Percentiles rank a stretch among this genome's conserved stretches.
Evolutionary conservation across 1,284 basidiomycete species (phyloP).

Genomic region (Trametes sp.): DNA sequence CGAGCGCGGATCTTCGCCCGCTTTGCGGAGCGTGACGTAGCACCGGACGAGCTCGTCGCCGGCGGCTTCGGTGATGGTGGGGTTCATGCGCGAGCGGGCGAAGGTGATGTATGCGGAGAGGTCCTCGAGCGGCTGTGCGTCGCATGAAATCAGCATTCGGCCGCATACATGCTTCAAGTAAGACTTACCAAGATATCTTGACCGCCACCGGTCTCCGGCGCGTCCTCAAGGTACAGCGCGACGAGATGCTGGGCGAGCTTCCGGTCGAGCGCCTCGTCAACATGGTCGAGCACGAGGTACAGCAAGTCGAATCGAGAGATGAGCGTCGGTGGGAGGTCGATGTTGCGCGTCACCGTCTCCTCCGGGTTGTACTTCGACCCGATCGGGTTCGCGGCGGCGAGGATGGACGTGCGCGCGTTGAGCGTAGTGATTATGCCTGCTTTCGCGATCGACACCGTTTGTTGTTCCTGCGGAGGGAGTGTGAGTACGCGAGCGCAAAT

Average conservation of each 20-base stretch:
- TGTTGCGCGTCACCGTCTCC: slow-evolving; percentile 86
- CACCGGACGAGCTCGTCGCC: slow-evolving; percentile 85
- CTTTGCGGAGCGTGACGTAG: slow-evolving; percentile 95
- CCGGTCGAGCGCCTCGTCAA: slow-evolving; percentile 92
- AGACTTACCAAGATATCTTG: slow-evolving; percentile 83
- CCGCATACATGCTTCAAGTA: too few species aligned
- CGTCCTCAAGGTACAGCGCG: slow-evolving; percentile 92
- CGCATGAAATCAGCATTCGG: too few species aligned
- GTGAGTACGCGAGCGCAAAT: background rate
- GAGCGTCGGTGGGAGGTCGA: slow-evolving; percentile 95
- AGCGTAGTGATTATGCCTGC: slow-evolving; percentile 99
- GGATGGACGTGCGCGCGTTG: slow-evolving; percentile 96
- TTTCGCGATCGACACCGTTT: slow-evolving; percentile 99
- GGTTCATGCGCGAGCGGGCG: slow-evolving; percentile 88
- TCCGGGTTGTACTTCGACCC: slow-evolving; percentile 95
- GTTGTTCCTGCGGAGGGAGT: slow-evolving; percentile 81
- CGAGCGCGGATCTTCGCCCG: slow-evolving; percentile 87
- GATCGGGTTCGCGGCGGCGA: slow-evolving; percentile 97
- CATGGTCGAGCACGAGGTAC: slow-evolving; percentile 96
- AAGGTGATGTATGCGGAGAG: slow-evolving; percentile 96
- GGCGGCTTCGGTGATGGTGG: slow-evolving; percentile 89
- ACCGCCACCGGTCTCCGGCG: slow-evolving; percentile 67
- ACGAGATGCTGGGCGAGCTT: slow-evolving; percentile 94
- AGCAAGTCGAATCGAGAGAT: slow-evolving; percentile 98
- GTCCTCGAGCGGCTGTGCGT: slow-evolving; percentile 89